These are phyloP conservation scores for Pyricularia grisea DNA, from an alignment of 2,329 filamentous ascomycete species.

Conservation along the genomic window DNA sequence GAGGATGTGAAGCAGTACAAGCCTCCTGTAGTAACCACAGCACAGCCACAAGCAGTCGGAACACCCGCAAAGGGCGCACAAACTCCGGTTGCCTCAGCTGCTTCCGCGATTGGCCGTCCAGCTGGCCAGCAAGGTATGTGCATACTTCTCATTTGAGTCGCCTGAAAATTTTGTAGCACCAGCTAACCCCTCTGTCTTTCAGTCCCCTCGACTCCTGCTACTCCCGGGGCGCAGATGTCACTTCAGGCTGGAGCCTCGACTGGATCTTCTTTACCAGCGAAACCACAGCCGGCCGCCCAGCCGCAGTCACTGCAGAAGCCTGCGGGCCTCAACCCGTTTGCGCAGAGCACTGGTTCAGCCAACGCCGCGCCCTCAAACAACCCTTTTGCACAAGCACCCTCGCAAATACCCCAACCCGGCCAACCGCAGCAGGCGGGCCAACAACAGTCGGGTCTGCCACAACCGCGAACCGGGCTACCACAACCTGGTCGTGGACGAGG, in stretches of 20 bases:
- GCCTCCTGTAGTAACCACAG: conserved; percentile 20
- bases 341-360: background rate
- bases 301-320: background rate
- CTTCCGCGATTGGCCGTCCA: conserved; percentile 2
- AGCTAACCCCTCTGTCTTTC: background rate
- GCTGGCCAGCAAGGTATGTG: background rate
- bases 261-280: conserved; percentile 7
- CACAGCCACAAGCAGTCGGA: background rate
- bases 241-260: background rate
- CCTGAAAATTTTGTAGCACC: background rate
- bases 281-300: conserved; percentile 2
- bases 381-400: conserved; percentile 13
- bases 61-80: conserved; percentile 1
- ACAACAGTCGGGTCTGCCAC: conserved; percentile 8
- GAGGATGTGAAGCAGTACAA: conserved; percentile 63
- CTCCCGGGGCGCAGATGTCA: background rate
- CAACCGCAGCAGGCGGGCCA: conserved; percentile 9
- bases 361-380: conserved; percentile 6
- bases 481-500: conserved; percentile 12
- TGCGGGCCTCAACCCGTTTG: background rate
- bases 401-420: conserved; percentile 8
- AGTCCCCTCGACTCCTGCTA: background rate
- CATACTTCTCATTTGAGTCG: background rate
- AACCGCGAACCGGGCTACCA: conserved; percentile 14
- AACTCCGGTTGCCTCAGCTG: conserved; percentile 5